phyloP scores from a whole-genome alignment of 345 rosid genomes.

The Gossypium stocksii region DNA sequence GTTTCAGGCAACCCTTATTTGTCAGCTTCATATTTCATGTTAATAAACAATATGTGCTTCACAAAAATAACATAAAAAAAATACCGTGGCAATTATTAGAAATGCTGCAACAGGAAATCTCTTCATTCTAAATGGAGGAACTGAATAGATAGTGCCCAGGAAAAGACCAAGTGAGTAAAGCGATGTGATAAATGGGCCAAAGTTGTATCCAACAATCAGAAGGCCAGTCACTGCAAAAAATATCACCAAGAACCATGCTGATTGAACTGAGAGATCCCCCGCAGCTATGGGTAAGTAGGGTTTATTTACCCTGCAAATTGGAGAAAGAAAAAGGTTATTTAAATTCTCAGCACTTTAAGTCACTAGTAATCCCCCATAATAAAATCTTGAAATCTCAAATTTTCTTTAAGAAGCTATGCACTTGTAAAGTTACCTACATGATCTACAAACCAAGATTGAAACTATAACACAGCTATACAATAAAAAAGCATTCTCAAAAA shows the following conservation, averaged over 20 bases:
- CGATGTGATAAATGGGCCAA: constrained; percentile 76
- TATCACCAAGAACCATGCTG: constrained; percentile 87
- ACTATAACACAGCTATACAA: background rate
- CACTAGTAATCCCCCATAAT: background rate
- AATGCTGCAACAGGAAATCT: constrained; percentile 86
- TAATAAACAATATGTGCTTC: constrained; percentile 12
- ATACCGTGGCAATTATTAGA: constrained; percentile 87
- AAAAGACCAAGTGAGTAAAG: constrained; percentile 82
- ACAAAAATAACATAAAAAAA: background rate
- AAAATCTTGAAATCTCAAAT: background rate
- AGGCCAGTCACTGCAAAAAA: constrained; percentile 73
- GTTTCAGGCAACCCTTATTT: background rate
- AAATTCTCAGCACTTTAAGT: background rate
- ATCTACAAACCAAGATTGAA: background rate
- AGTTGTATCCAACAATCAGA: constrained; percentile 63
- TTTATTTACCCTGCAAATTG: constrained; percentile 83
- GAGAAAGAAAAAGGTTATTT: constrained; percentile 15
- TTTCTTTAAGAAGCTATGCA: constrained; percentile 1
- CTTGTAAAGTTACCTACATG: background rate
- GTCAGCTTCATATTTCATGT: background rate
- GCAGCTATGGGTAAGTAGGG: constrained; percentile 98
- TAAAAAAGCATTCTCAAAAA: background rate
- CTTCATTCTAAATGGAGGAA: constrained; percentile 94
- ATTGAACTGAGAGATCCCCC: constrained; percentile 88
- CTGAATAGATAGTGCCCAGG: constrained; percentile 93